phyloP scores from a whole-genome alignment of 2,329 filamentous ascomycete genomes.

The Verticillium tricorpus region DNA sequence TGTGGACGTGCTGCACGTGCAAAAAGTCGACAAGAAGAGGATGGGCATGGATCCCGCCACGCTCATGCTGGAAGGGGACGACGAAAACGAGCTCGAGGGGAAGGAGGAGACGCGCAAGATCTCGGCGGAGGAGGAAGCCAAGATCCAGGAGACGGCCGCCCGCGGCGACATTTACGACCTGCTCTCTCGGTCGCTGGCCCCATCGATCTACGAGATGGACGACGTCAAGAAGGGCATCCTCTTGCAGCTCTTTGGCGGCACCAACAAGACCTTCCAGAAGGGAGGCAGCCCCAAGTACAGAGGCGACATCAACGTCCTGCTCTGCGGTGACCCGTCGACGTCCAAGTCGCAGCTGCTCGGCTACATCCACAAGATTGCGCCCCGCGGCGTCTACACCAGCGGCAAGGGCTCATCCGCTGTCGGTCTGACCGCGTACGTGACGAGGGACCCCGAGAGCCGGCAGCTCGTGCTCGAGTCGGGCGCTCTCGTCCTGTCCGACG shows the following conservation, averaged over 20 bases:
- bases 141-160: conserved; percentile 75
- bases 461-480: conserved; percentile 78
- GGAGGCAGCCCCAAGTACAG: conserved; percentile 93
- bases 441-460: conserved; percentile 73
- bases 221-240: conserved; percentile 98
- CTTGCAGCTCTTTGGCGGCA: conserved; percentile 92
- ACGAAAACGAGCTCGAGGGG: conserved; percentile 59
- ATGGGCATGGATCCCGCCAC: conserved; percentile 90
- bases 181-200: conserved; percentile 82
- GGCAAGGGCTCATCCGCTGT: conserved; percentile 78
- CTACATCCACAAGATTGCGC: conserved; percentile 97
- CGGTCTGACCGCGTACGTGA: conserved; percentile 76
- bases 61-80: conserved; percentile 73
- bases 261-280: conserved; percentile 97
- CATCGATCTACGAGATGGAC: conserved; percentile 96
- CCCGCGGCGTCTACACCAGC: conserved; percentile 77
- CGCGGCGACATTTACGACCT: conserved; percentile 90
- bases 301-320: conserved; percentile 94
- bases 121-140: conserved; percentile 79
- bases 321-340: conserved; percentile 96
- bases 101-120: conserved; percentile 83
- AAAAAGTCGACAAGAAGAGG: conserved; percentile 93
- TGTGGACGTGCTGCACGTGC: conserved; percentile 89
- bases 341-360: conserved; percentile 91
- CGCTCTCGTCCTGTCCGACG: conserved; percentile 73